Percentiles rank a stretch among this genome's conserved stretches.
Evolutionary conservation across 2,329 filamentous ascomycete species (phyloP).

Genomic region (Pestalotiopsis sp.): DNA sequence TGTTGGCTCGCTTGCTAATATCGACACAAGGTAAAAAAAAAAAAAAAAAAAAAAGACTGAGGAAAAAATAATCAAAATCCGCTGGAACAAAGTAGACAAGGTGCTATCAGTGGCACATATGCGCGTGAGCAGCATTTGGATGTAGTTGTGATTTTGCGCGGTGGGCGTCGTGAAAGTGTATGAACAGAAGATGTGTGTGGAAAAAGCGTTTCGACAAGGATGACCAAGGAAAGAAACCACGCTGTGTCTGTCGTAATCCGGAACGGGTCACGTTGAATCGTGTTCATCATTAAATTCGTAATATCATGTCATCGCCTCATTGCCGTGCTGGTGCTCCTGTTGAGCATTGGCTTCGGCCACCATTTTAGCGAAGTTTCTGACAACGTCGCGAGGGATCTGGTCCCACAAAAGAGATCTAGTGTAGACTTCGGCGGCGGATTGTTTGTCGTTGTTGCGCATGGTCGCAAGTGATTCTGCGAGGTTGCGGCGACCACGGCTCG

Average conservation of each 20-base stretch:
- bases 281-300: slow-evolving; percentile 39
- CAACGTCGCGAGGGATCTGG: slow-evolving; percentile 88
- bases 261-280: slow-evolving; percentile 18
- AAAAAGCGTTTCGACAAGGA: slow-evolving; percentile 10
- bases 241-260: slow-evolving; percentile 15
- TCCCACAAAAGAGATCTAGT: slow-evolving; percentile 93
- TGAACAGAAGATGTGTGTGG: slow-evolving; percentile 29
- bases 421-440: slow-evolving; percentile 84
- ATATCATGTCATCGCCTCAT: slow-evolving; percentile 45
- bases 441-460: slow-evolving; percentile 74
- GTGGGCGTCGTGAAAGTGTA: slow-evolving; percentile 29
- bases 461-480: slow-evolving; percentile 79
- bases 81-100: slow-evolving; percentile 28
- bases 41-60: slow-evolving; percentile 21
- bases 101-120: slow-evolving; percentile 26
- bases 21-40: slow-evolving; percentile 25
- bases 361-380: slow-evolving; percentile 90
- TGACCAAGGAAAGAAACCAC: slow-evolving; percentile 14
- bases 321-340: slow-evolving; percentile 43
- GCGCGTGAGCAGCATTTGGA: slow-evolving; percentile 35
- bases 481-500: slow-evolving; percentile 70
- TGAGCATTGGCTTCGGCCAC: slow-evolving; percentile 70
- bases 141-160: slow-evolving; percentile 29
- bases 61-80: slow-evolving; percentile 26
- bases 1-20: slow-evolving; percentile 41